These are phyloP conservation scores for Phytophthora agathidicida DNA, from an alignment of 352 stramenopile genomes.

Conservation along the genomic window DNA sequence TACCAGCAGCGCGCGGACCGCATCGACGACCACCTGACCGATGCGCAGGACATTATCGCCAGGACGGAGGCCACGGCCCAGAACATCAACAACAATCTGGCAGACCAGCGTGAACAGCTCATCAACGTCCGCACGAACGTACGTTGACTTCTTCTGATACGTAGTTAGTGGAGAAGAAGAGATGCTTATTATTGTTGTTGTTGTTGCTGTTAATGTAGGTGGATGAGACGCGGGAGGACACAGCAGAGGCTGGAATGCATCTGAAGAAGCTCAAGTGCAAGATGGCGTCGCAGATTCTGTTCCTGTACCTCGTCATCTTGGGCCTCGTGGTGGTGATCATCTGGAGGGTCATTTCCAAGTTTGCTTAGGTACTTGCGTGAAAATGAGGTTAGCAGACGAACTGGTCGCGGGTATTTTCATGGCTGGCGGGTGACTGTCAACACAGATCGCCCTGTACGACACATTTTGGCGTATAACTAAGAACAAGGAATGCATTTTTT, in stretches of 20 bases:
- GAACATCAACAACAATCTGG: slow-evolving; percentile 77
- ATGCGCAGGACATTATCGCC: slow-evolving; percentile 74
- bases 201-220: slow-evolving; percentile 34
- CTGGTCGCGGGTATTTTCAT: not conserved
- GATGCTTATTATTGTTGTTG: slow-evolving; percentile 1
- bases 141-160: slow-evolving; percentile 20
- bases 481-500: slow-evolving; percentile 39
- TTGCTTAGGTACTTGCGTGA: slow-evolving; percentile 37
- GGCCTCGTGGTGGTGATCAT: slow-evolving; percentile 75
- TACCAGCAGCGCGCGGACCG: slow-evolving; percentile 78
- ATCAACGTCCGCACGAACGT: slow-evolving; percentile 81
- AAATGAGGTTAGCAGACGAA: too few species aligned
- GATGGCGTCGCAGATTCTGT: slow-evolving; percentile 73
- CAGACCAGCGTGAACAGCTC: slow-evolving; percentile 73
- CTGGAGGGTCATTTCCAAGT: slow-evolving; percentile 71
- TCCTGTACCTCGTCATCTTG: slow-evolving; percentile 84
- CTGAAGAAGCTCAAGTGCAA: slow-evolving; percentile 86
- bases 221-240: slow-evolving; percentile 73
- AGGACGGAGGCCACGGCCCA: slow-evolving; percentile 69
- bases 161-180: not conserved
- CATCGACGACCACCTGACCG: slow-evolving; percentile 71
- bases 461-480: slow-evolving; percentile 49
- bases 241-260: slow-evolving; percentile 67
- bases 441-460: slow-evolving; percentile 22
- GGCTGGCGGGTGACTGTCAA: too few species aligned